Evolutionary conservation across 352 stramenopile species (phyloP).

Genomic region (Phytophthora citrophthora): DNA sequence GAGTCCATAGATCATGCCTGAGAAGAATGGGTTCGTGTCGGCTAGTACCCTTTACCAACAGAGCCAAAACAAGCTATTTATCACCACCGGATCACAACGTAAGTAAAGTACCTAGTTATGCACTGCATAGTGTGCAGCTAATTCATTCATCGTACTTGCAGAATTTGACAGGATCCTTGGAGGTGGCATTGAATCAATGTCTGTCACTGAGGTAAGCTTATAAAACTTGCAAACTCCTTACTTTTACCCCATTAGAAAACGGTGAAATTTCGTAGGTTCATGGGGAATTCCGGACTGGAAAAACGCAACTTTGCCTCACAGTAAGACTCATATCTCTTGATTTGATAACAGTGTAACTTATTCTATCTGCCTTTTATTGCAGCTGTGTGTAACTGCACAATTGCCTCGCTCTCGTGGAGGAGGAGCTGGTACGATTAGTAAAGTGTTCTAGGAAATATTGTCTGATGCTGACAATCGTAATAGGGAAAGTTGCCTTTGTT

Average conservation of each 20-base stretch:
- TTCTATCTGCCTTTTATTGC: not conserved
- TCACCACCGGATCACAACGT: conserved; percentile 82
- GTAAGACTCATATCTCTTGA: conserved; percentile 28
- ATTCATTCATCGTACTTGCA: conserved; percentile 9
- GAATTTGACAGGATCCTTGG: conserved; percentile 89
- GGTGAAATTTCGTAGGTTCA: conserved; percentile 64
- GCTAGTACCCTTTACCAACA: conserved; percentile 72
- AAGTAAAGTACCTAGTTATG: conserved; percentile 2
- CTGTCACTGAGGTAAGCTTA: conserved; percentile 85
- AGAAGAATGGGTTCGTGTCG: conserved; percentile 79
- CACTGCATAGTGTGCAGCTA: too few species aligned
- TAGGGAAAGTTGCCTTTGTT: conserved; percentile 87
- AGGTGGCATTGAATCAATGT: conserved; percentile 90
- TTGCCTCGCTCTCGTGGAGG: conserved; percentile 85
- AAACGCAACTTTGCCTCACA: conserved; percentile 95
- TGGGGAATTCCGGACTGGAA: conserved; percentile 94
- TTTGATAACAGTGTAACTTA: not conserved
- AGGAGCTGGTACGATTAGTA: conserved; percentile 59
- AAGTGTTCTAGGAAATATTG: not conserved
- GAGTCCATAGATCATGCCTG: conserved; percentile 60
- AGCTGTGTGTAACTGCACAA: conserved; percentile 86
- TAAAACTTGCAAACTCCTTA: not conserved
- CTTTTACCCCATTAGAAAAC: not conserved
- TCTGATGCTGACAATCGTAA: conserved; percentile 1
- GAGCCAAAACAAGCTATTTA: conserved; percentile 77